Evolutionary conservation across 106 monocot species (phyloP).

Genomic region (Amphibolis antarctica): DNA sequence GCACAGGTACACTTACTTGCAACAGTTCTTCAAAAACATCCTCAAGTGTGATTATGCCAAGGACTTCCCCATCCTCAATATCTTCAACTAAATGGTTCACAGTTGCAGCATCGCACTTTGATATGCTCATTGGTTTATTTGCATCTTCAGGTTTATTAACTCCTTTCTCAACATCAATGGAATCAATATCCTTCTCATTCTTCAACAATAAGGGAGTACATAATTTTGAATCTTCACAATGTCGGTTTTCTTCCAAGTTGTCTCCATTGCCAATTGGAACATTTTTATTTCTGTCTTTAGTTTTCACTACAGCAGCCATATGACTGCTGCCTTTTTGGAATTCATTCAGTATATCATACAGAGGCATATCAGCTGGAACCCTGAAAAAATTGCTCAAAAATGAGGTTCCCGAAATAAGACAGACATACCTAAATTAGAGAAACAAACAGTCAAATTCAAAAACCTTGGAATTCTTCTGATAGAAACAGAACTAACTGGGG

Average conservation of each 20-base stretch:
- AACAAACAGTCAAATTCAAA: neutral
- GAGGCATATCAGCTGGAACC: constrained; percentile 97
- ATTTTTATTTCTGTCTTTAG: constrained; percentile 34
- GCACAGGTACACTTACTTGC: constrained; percentile 31
- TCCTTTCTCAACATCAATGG: neutral
- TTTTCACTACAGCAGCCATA: constrained; percentile 97
- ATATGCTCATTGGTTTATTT: neutral
- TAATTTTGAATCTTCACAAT: neutral
- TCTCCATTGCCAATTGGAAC: constrained; percentile 13
- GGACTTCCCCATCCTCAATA: constrained; percentile 86
- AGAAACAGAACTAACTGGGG: constrained; percentile 95
- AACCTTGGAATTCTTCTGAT: constrained; percentile 97
- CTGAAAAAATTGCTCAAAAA: constrained; percentile 29
- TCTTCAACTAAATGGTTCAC: constrained; percentile 16
- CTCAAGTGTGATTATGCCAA: constrained; percentile 97
- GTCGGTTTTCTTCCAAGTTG: constrained; percentile 2
- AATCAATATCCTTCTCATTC: neutral
- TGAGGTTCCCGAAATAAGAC: constrained; percentile 10
- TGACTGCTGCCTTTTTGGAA: constrained; percentile 99
- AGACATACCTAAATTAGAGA: neutral
- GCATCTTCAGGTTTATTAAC: neutral
- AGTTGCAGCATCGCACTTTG: neutral
- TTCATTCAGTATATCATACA: constrained; percentile 98
- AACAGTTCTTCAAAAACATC: constrained; percentile 99
- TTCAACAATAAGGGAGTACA: neutral